These are phyloP conservation scores for Hypholoma sublateritium DNA, from an alignment of 768 basidiomycete genomes.

Conservation along the genomic window DNA sequence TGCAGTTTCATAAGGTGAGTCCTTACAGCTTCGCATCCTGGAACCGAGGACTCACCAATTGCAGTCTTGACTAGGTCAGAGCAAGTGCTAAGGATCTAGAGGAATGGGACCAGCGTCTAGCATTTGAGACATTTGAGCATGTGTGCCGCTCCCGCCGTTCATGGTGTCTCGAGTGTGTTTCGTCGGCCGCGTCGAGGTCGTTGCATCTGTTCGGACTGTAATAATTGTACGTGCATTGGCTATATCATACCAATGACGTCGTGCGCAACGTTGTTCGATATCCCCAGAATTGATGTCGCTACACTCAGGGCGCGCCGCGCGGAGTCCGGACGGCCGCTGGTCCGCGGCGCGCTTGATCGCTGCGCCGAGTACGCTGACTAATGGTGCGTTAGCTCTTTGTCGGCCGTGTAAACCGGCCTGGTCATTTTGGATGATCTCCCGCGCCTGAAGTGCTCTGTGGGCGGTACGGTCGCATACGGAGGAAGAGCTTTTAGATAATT, in stretches of 20 bases:
- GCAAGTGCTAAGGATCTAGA: neutral
- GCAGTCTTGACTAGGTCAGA: neutral
- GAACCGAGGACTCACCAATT: neutral
- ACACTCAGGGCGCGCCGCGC: neutral
- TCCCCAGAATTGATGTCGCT: neutral
- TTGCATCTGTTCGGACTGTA: no score
- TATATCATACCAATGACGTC: no score
- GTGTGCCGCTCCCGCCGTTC: neutral
- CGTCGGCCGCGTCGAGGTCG: neutral
- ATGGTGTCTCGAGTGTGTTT: neutral
- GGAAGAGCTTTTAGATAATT: slow-evolving; percentile 9
- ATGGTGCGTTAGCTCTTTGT: neutral
- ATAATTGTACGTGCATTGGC: no score
- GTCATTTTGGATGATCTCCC: neutral
- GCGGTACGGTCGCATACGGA: neutral
- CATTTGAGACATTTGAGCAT: slow-evolving; percentile 4
- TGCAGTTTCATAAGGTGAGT: neutral
- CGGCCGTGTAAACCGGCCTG: slow-evolving; percentile 1
- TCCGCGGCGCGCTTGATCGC: neutral
- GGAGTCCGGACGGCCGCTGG: neutral
- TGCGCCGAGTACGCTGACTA: neutral
- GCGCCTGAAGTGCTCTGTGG: neutral
- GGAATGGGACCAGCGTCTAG: neutral
- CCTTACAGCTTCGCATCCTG: neutral
- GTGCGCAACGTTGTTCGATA: no score